Base-by-base conservation (phyloP, 2,329 filamentous ascomycete genomes). In the Rugonectria rugulosa region DNA sequence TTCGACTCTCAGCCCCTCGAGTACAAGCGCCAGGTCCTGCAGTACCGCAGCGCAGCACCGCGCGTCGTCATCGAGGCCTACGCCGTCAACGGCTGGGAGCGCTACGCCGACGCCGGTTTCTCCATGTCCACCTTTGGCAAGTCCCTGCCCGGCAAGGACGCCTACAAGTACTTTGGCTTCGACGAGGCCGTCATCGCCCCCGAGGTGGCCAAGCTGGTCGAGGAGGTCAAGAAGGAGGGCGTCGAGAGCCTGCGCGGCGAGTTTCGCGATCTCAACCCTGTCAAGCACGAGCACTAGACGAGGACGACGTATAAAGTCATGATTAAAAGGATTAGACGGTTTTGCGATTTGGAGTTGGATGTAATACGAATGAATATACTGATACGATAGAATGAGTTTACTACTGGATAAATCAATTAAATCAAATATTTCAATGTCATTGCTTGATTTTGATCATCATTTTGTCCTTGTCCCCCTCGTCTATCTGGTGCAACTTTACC, bases 21-120 rank as follows among this genome's bases (percentile, higher is more conserved):
- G 54, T 83, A 83, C 56, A 73, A 77, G 60, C 74, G 78, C 1
- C 62, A 76, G 2, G 76, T 80, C 1, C 70, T 86, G 40, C 71
- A 70, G 40, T 71, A 70, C 49, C 72, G 74, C 23, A 72, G 75
- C 61, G 74, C 75, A 37, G 72, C 77, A 2, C 80, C 81, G 0
- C 71, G 76, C 1, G 80, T 88, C 14, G 81, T 86, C 5, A 82
- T 88, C 37, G 86, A 88, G 69, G 81, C 84, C 1, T 87, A 84
- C 64, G 77, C 80, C 2, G 74, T 78, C 2, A 81, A 81, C 55
- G 82, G 83, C 1, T 87, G 84, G 83, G 84, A 86, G 70, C 69
- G 83, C 17, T 87, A 86, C 62, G 83, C 83, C 0, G 79, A 85
- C 66, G 84, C 83, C 1, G 81, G 79, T 1, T 76, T 76, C 55